phyloP scores from a whole-genome alignment of 2,329 filamentous ascomycete species.

The Penicillium nordicum region DNA sequence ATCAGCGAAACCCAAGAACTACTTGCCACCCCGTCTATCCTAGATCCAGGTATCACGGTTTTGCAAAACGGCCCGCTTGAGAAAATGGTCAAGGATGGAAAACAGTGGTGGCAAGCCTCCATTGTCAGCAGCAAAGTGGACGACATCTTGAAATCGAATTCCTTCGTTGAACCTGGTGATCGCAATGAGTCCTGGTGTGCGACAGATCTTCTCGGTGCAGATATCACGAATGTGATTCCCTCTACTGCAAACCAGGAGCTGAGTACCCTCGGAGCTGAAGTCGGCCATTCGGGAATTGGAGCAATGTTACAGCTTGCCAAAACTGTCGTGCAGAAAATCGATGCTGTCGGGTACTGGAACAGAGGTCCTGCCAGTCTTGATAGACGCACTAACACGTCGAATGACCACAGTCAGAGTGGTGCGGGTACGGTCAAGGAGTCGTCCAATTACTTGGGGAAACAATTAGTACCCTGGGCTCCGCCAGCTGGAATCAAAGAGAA shows the following conservation, averaged over 20 bases:
- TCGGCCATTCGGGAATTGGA: constrained; percentile 6
- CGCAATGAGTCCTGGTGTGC: constrained; percentile 32
- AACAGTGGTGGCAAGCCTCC: constrained; percentile 41
- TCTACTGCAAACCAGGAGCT: not conserved
- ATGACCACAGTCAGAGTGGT: not conserved
- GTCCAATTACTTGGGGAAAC: not conserved
- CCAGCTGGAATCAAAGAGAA: not conserved
- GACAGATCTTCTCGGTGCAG: constrained; percentile 26
- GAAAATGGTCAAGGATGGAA: constrained; percentile 32
- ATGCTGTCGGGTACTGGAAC: constrained; percentile 36
- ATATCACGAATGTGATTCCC: not conserved
- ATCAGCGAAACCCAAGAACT: constrained; percentile 42
- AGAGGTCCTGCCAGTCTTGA: constrained; percentile 6
- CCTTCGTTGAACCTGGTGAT: constrained; percentile 34
- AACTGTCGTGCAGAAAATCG: constrained; percentile 37
- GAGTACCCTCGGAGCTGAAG: not conserved
- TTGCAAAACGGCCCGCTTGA: constrained; percentile 24
- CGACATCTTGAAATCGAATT: constrained; percentile 32
- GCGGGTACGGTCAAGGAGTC: not conserved
- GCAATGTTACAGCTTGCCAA: constrained; percentile 24
- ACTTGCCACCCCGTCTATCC: constrained; percentile 16
- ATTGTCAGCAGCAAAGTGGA: constrained; percentile 38
- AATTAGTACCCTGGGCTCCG: not conserved
- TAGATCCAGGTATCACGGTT: constrained; percentile 26
- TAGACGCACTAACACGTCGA: not conserved